Evolutionary conservation across 1,284 basidiomycete genomes (phyloP), one percentile per base, ranked within the genome.

Genomic region (Fistulinella cinereoalba): DNA sequence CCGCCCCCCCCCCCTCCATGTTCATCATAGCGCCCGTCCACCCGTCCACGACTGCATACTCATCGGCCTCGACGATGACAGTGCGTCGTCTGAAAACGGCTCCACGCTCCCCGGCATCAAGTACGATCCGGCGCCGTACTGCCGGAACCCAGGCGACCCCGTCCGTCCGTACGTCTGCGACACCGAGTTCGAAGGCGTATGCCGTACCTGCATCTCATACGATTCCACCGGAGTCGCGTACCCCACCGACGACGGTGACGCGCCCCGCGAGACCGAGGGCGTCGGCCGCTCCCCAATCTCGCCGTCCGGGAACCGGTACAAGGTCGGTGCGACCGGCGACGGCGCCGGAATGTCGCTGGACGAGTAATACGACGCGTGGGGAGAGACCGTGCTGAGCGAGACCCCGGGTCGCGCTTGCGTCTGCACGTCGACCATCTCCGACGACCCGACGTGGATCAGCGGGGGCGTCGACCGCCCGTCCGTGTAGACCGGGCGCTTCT

Each of bases 341-440:
- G 81, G 72, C 10, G 71, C 56, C 3, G 85, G 82, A 25, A 88
- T 72, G 40, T 85, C 82, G 8, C 75, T 84, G 10, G 71, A 77
- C 21, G 86, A 85, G 60, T 89, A 87, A 59, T 86, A 87, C n/a
- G 86, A 87, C 6, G 42, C 45, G 13, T 53, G 57, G 15, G 62
- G 55, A 12, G 57, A 51, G 29, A 41, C 5, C 6, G 43, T 4
- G 4, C 41, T 16, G n/a, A 21, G 7, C 4, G 16, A 19, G 18
- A n/a, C 4, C 4, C 22, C 6, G n/a, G 29, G 38, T 22, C 41
- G 18, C 5, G 38, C 10, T 19, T 37, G 47, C 29, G 38, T 10
- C 16, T 37, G 47, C 31, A 23, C n/a, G 11, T 45, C 43, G 11
- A 34, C 10, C 38, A 45, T 43, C 23, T 51, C 49, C 5, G 47